Evolutionary conservation across 805 yeast genomes (phyloP).

Genomic region (Teunomyces atbi): DNA sequence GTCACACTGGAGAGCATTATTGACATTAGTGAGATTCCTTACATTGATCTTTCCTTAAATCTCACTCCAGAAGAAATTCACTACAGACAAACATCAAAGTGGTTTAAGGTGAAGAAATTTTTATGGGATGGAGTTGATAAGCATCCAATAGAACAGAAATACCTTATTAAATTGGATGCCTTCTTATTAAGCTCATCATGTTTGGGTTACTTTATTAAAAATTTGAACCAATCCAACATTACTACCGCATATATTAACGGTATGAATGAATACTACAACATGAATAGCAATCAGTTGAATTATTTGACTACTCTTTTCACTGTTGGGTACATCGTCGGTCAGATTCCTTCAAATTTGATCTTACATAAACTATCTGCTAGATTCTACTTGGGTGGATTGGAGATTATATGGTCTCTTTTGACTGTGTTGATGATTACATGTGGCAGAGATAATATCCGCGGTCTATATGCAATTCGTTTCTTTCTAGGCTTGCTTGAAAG

Average conservation of each 20-base stretch:
- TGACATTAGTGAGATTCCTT: slow-evolving; percentile 12
- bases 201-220: slow-evolving; percentile 50
- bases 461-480: slow-evolving; percentile 33
- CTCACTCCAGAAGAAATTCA: slow-evolving; percentile 19
- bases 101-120: slow-evolving; percentile 23
- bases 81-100: slow-evolving; percentile 16
- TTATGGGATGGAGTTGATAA: slow-evolving; percentile 40
- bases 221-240: slow-evolving; percentile 41
- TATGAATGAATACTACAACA: slow-evolving; percentile 41
- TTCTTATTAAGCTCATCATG: slow-evolving; percentile 40
- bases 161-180: slow-evolving; percentile 32
- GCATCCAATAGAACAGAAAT: slow-evolving; percentile 35
- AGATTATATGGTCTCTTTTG: slow-evolving; percentile 44
- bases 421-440: slow-evolving; percentile 37
- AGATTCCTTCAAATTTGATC: slow-evolving; percentile 47
- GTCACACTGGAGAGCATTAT: neutral
- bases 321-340: slow-evolving; percentile 52
- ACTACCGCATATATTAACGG: slow-evolving; percentile 49
- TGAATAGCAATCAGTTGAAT: slow-evolving; percentile 45
- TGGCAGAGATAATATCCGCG: slow-evolving; percentile 17
- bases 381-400: slow-evolving; percentile 43
- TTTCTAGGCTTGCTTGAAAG: slow-evolving; percentile 46
- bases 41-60: slow-evolving; percentile 19
- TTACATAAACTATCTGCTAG: slow-evolving; percentile 43
- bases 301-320: slow-evolving; percentile 45